Percentiles rank a stretch among this genome's conserved stretches.
Evolutionary conservation across 2,329 filamentous ascomycete genomes (phyloP).

Genomic region (Aureobasidium pullulans): DNA sequence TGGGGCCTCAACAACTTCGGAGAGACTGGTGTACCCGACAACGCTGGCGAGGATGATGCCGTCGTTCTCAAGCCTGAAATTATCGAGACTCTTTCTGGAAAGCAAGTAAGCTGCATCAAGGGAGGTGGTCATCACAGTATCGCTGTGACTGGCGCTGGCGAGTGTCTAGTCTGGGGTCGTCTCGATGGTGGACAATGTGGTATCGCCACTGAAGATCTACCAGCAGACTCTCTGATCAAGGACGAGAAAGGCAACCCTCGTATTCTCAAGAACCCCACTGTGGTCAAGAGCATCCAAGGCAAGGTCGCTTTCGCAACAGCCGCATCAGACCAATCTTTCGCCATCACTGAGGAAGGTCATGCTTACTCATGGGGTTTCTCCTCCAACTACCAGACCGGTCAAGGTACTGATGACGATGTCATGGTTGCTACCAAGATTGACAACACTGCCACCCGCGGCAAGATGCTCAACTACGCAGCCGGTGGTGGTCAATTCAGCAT

Average conservation of each 20-base stretch:
- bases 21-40: constrained; percentile 62
- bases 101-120: constrained; percentile 59
- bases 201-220: constrained; percentile 42
- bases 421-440: constrained; percentile 71
- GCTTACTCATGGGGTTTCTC: constrained; percentile 77
- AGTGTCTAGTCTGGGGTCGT: constrained; percentile 54
- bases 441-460: constrained; percentile 71
- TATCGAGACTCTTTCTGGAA: constrained; percentile 56
- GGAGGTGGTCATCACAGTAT: constrained; percentile 72
- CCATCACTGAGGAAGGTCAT: constrained; percentile 59
- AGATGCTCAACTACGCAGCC: constrained; percentile 69
- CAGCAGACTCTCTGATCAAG: constrained; percentile 52
- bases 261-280: constrained; percentile 62
- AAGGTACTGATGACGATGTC: constrained; percentile 71
- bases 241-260: constrained; percentile 60
- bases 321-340: constrained; percentile 67
- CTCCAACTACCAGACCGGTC: constrained; percentile 72
- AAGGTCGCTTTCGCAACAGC: constrained; percentile 32
- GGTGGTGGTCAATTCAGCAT: constrained; percentile 81
- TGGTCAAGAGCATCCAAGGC: constrained; percentile 47
- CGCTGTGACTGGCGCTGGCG: constrained; percentile 45
- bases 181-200: constrained; percentile 51
- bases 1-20: constrained; percentile 88
- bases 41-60: constrained; percentile 60
- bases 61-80: constrained; percentile 64